Evolutionary conservation across 148 eudicot genomes (phyloP), one percentile per base, ranked within the genome.

Genomic region (Vaccinium corymbosum): DNA sequence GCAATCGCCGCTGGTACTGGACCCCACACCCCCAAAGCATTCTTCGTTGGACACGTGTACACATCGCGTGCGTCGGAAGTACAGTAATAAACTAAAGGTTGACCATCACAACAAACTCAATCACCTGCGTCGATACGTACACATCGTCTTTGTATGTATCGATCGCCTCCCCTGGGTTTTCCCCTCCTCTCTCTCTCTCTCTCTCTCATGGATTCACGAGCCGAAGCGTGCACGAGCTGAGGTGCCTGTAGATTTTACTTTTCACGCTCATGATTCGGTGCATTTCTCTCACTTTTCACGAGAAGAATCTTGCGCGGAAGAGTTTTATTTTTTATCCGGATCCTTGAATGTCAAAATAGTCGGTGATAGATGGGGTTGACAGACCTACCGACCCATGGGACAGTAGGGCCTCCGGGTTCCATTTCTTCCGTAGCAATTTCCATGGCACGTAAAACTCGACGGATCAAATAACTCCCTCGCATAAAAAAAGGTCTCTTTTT

Each of bases 241-340:
- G 70, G 27, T 12, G 66, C 27, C 66, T 20, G 0, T 20, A n/a
- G 70, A 62, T 35, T 62, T 62, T 62, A 10, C 70, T 22, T 62
- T 62, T 62, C 70, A 62, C 68, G 68, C 68, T 62, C 68, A 62
- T 62, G 68, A 62, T 62, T 62, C n/a, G 68, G 68, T 62, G 68
- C 12, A 62, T 62, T 1, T 32, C 1, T 32, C 35, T 32, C 35
- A 32, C 35, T 32, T 1, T 32, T 32, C 35, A 32, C 35, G 38
- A 35, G 38, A 0, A 35, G 3, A 35, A 2, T 35, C 38, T 35
- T 35, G 3, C 0, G 2, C 38, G 3, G 3, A 35, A 35, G 38
- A 35, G 38, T 35, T 35, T 35, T 35, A 35, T 35, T 35, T 35
- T 35, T 35, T 2, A 35, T 35, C 3, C 3, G 3, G 3, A 35